Evolutionary conservation across 768 basidiomycete genomes (phyloP).

Genomic region (Rhodosporidiobolus sp.): DNA sequence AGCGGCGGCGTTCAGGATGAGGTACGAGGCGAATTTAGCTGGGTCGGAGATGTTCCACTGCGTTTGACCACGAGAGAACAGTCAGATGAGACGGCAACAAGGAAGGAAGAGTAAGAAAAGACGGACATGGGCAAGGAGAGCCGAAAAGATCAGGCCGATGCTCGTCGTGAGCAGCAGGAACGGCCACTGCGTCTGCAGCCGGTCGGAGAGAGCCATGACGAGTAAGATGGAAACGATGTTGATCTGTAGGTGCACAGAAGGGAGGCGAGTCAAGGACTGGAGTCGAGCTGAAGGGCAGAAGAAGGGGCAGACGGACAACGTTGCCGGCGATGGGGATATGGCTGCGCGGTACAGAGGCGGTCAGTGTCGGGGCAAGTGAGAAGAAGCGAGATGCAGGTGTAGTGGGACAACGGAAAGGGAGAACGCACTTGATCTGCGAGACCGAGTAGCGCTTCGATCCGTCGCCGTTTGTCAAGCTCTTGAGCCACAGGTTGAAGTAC

Average conservation of each 20-base stretch:
- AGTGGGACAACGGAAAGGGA: too few species aligned
- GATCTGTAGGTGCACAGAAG: too few species aligned
- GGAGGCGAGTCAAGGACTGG: too few species aligned
- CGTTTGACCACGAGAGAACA: not conserved
- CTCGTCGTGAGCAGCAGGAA: not conserved
- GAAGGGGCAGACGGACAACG: not conserved
- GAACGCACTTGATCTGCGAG: not conserved
- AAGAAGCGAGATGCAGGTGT: too few species aligned
- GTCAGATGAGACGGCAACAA: not conserved
- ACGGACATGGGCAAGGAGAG: not conserved
- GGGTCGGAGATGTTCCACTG: not conserved
- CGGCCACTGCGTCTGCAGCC: not conserved
- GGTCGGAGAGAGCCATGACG: not conserved
- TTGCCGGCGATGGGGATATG: slow-evolving; percentile 3
- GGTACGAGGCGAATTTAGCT: not conserved
- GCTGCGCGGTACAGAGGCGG: not conserved
- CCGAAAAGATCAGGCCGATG: not conserved
- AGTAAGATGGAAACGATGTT: not conserved
- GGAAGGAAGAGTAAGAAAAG: not conserved
- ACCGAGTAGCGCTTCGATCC: not conserved
- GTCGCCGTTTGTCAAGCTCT: not conserved
- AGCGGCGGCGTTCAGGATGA: not conserved
- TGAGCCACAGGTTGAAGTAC: not conserved
- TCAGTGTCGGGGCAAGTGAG: not conserved
- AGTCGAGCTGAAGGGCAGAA: too few species aligned